phyloP scores from a whole-genome alignment of 78 protist genomes.

The Dictyostelium firmibasis region DNA sequence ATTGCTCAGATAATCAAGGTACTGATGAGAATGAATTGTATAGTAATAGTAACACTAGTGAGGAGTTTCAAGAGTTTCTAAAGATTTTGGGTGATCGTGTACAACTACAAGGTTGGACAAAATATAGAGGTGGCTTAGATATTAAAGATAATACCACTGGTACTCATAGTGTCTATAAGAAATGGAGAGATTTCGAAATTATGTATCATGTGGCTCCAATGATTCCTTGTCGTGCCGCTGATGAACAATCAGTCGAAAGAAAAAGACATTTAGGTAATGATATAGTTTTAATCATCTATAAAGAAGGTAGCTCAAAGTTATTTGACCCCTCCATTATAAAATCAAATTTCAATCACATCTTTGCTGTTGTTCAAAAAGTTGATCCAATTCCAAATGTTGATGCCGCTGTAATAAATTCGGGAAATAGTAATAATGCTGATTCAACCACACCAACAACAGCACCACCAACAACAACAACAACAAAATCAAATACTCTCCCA shows the following conservation, averaged over 20 bases:
- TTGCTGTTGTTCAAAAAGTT: slow-evolving; percentile 66
- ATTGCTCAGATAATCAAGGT: slow-evolving; percentile 69
- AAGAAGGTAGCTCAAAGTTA: slow-evolving; percentile 63
- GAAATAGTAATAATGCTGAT: background rate
- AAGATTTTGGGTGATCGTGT: slow-evolving; percentile 65
- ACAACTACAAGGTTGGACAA: slow-evolving; percentile 68
- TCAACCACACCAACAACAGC: background rate
- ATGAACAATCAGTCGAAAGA: slow-evolving; percentile 81
- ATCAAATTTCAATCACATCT: slow-evolving; percentile 84
- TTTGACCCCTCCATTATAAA: slow-evolving; percentile 58
- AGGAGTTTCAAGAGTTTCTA: slow-evolving; percentile 60
- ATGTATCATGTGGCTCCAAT: slow-evolving; percentile 88
- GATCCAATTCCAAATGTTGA: background rate
- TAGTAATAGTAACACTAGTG: slow-evolving; percentile 42
- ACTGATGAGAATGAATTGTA: slow-evolving; percentile 59
- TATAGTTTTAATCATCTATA: slow-evolving; percentile 78
- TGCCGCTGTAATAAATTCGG: background rate
- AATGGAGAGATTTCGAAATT: slow-evolving; percentile 74
- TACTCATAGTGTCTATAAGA: slow-evolving; percentile 38
- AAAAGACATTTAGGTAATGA: slow-evolving; percentile 90
- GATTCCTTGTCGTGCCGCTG: slow-evolving; percentile 51
- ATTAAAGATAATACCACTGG: slow-evolving; percentile 78
- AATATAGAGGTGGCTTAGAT: slow-evolving; percentile 87
- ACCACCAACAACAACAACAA: background rate
- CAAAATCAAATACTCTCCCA: background rate